Evolutionary conservation across 2,329 filamentous ascomycete genomes (phyloP).

Genomic region (Zymoseptoria brevis): DNA sequence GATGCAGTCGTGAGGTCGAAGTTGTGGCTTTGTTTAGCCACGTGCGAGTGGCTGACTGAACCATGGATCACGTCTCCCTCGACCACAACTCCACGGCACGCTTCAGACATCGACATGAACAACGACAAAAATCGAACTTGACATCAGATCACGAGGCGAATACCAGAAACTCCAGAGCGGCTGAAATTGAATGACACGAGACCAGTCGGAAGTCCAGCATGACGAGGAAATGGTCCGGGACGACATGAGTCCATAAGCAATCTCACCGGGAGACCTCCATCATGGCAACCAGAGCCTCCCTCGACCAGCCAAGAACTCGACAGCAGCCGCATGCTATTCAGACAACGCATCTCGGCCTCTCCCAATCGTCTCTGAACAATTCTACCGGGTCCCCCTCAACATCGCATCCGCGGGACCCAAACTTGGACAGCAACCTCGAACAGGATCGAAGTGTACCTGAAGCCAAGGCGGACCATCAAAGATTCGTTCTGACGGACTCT

Average conservation of each 20-base stretch:
- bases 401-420: conserved; percentile 5
- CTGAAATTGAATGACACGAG: not conserved
- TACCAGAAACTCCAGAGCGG: not conserved
- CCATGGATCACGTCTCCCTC: not conserved
- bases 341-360: conserved; percentile 1
- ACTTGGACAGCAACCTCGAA: conserved; percentile 4
- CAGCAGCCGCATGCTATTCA: conserved; percentile 9
- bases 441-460: conserved; percentile 1
- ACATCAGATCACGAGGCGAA: not conserved
- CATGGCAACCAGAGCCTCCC: conserved; percentile 7
- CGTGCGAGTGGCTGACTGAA: not conserved
- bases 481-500: conserved; percentile 58
- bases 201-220: not conserved
- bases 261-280: not conserved
- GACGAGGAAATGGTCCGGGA: not conserved
- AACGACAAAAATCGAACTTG: not conserved
- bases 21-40: not conserved
- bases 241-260: not conserved
- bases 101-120: not conserved
- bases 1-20: not conserved
- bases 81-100: not conserved
- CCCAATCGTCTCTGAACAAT: conserved; percentile 1
- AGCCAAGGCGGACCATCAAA: conserved; percentile 39
- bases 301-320: conserved; percentile 4
- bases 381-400: conserved; percentile 7